These are phyloP conservation scores for Ophiognomonia clavigignenti-juglandacearum DNA, from an alignment of 2,329 filamentous ascomycete genomes.

Conservation along the genomic window DNA sequence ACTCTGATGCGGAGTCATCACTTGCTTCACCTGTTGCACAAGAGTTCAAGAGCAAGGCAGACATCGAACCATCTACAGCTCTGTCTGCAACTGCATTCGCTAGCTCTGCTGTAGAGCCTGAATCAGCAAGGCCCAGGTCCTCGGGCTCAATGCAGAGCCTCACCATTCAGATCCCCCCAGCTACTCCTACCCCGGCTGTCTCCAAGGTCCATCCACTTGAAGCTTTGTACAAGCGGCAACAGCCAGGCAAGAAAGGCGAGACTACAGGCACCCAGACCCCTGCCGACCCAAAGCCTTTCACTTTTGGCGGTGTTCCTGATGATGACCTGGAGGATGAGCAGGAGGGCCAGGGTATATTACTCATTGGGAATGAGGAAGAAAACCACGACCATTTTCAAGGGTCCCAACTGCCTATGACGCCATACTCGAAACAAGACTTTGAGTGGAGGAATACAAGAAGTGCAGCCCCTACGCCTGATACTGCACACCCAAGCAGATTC, in stretches of 20 bases:
- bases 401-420: conserved; percentile 64
- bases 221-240: conserved; percentile 78
- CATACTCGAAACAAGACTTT: conserved; percentile 75
- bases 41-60: background rate
- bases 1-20: background rate
- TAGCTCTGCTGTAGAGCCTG: conserved; percentile 19
- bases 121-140: conserved; percentile 40
- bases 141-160: conserved; percentile 46
- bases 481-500: conserved; percentile 66
- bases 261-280: conserved; percentile 29
- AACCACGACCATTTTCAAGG: conserved; percentile 13
- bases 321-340: conserved; percentile 39
- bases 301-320: conserved; percentile 64
- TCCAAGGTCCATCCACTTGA: conserved; percentile 76
- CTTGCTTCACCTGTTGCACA: background rate
- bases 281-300: conserved; percentile 59
- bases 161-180: conserved; percentile 49
- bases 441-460: conserved; percentile 73
- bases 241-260: conserved; percentile 35
- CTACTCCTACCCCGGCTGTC: conserved; percentile 36
- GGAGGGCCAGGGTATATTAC: conserved; percentile 20
- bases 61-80: background rate
- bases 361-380: conserved; percentile 32
- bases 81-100: background rate
- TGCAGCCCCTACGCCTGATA: conserved; percentile 92